Evolutionary conservation across 176 grass and related monocot species (phyloP).

Genomic region (Bolboschoenus planiculmis): DNA sequence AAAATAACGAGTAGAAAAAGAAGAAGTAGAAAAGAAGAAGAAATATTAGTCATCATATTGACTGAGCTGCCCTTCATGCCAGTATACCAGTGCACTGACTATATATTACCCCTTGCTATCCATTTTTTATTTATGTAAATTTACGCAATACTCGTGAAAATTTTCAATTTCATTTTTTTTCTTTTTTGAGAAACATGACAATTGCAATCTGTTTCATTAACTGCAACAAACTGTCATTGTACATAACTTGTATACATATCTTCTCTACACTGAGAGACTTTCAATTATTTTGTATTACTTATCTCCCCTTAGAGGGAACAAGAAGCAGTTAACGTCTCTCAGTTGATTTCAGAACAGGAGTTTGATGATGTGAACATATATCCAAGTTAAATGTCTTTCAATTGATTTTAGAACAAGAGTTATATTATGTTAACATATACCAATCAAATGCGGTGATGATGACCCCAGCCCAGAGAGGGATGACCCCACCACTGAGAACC

Average conservation of each 20-base stretch:
- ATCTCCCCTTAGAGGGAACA: neutral
- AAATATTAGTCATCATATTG: neutral
- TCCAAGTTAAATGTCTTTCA: neutral
- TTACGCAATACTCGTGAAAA: neutral
- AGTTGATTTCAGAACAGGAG: neutral
- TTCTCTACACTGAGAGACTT: no score
- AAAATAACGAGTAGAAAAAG: no score
- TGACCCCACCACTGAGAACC: constrained; percentile 55
- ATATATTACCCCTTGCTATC: neutral
- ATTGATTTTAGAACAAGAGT: neutral
- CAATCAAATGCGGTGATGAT: constrained; percentile 83
- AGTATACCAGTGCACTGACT: neutral
- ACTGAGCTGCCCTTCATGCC: neutral
- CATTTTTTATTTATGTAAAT: neutral
- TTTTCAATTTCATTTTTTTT: neutral
- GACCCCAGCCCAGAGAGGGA: constrained; percentile 84
- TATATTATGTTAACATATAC: constrained; percentile 31
- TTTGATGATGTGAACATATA: no score
- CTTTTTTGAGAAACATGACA: no score
- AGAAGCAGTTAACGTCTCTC: neutral
- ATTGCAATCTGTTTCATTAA: no score
- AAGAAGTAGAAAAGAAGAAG: neutral
- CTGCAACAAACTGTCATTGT: no score
- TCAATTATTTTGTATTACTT: no score
- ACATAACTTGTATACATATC: no score